Conservation (phyloP, 78 protist genomes). For the Cavenderia fasciculata region DNA sequence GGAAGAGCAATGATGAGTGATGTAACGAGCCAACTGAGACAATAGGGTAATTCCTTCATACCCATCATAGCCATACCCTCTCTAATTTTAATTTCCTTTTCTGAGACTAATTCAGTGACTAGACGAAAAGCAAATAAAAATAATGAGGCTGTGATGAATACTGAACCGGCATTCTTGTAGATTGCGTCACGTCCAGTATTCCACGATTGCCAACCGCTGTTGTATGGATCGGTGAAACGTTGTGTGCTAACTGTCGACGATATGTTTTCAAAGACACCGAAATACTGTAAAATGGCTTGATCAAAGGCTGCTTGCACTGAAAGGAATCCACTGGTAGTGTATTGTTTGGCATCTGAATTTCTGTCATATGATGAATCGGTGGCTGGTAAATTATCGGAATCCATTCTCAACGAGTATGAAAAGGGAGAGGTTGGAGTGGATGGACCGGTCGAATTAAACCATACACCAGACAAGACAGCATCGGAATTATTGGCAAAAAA, state of each 20-base stretch:
- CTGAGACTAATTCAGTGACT: constrained; percentile 11
- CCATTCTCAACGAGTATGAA: constrained; percentile 21
- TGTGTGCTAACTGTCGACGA: background rate
- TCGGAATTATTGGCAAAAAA: constrained; percentile 41
- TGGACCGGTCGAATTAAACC: constrained; percentile 9
- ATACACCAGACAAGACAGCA: constrained; percentile 6
- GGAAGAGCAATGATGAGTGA: background rate
- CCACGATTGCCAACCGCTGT: constrained; percentile 26
- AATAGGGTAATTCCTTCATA: constrained; percentile 1
- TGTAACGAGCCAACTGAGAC: background rate
- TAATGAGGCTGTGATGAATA: constrained; percentile 31
- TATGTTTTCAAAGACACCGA: constrained; percentile 2
- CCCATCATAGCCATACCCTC: constrained; percentile 66
- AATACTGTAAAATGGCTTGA: constrained; percentile 9
- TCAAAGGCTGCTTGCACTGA: constrained; percentile 53
- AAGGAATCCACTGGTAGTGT: background rate
- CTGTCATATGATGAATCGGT: background rate
- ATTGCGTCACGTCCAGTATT: constrained; percentile 6
- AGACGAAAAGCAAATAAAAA: constrained; percentile 18
- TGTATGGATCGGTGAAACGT: constrained; percentile 42
- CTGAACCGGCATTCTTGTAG: constrained; percentile 41
- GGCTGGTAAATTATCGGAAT: constrained; percentile 12
- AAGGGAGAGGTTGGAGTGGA: background rate
- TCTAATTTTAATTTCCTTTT: constrained; percentile 17
- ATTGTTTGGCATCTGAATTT: background rate